phyloP scores from a whole-genome alignment of 176 grass and related monocot genomes.

The Bolboschoenus planiculmis region DNA sequence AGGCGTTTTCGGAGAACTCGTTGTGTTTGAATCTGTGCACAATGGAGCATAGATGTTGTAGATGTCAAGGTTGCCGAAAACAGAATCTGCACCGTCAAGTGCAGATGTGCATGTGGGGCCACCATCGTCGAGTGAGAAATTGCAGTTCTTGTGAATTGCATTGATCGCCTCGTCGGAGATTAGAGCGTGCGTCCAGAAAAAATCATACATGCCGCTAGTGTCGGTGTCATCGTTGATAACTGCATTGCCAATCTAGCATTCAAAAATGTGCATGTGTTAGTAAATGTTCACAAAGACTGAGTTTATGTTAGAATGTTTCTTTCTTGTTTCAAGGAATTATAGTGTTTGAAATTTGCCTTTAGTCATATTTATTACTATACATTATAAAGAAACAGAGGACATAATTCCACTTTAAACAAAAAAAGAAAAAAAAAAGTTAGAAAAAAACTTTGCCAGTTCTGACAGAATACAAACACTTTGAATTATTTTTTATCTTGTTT shows the following conservation, averaged over 20 bases:
- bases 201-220: conserved; percentile 55
- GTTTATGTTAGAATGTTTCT: neutral
- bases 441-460: neutral
- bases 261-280: neutral
- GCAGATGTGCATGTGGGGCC: conserved; percentile 19
- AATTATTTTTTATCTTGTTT: too few species aligned
- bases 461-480: neutral
- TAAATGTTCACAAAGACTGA: neutral
- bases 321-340: neutral
- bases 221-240: conserved; percentile 76
- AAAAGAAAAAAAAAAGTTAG: too few species aligned
- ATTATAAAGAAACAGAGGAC: neutral
- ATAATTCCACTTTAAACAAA: neutral
- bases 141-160: conserved; percentile 48
- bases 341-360: neutral
- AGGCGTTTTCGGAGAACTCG: conserved; percentile 29
- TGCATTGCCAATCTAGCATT: conserved; percentile 70
- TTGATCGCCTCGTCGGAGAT: conserved; percentile 54
- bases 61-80: conserved; percentile 45
- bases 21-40: conserved; percentile 29
- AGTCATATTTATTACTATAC: neutral
- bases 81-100: neutral
- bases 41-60: conserved; percentile 92
- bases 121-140: conserved; percentile 33
- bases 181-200: conserved; percentile 86